These are phyloP conservation scores for Aspergillus kassunensis DNA, from an alignment of 495 filamentous ascomycete genomes.

Conservation along the genomic window DNA sequence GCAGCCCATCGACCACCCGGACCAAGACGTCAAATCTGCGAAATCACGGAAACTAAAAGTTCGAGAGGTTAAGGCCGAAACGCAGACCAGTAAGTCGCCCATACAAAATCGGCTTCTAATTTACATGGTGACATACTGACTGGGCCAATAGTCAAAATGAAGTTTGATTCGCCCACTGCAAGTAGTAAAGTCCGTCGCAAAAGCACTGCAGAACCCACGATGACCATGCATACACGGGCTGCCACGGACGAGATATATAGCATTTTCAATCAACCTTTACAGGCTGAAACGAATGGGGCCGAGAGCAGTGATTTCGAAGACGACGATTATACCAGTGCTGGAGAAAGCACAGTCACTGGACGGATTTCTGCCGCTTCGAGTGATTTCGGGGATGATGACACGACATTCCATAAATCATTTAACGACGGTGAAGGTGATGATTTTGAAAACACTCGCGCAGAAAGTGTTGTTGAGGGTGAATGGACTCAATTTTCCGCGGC, in stretches of 20 bases:
- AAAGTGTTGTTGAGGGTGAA: conserved; percentile 60
- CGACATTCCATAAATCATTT: conserved; percentile 38
- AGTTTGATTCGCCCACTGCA: conserved; percentile 78
- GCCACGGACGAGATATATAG: conserved; percentile 97
- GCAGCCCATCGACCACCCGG: conserved; percentile 2
- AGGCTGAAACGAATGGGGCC: conserved; percentile 42
- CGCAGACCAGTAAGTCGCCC: conserved; percentile 82
- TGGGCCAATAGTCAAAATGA: conserved; percentile 69
- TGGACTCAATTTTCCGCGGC: conserved; percentile 82
- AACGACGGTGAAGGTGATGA: conserved; percentile 46
- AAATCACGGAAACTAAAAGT: not conserved
- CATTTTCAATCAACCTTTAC: conserved; percentile 88
- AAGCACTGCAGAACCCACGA: conserved; percentile 78
- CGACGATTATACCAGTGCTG: conserved; percentile 77
- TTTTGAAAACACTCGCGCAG: conserved; percentile 44
- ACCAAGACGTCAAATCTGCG: conserved; percentile 13
- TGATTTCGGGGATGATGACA: conserved; percentile 62
- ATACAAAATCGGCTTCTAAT: too few species aligned
- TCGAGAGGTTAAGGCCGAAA: conserved; percentile 53
- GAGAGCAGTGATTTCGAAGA: conserved; percentile 61
- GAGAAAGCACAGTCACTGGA: conserved; percentile 76
- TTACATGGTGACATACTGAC: conserved; percentile 20
- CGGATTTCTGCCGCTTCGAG: conserved; percentile 57
- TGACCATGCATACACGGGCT: conserved; percentile 93
- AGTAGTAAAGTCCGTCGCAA: conserved; percentile 75